These are phyloP conservation scores for Plasmodiophora brassicae DNA, from an alignment of 208 protist species.

Conservation along the genomic window DNA sequence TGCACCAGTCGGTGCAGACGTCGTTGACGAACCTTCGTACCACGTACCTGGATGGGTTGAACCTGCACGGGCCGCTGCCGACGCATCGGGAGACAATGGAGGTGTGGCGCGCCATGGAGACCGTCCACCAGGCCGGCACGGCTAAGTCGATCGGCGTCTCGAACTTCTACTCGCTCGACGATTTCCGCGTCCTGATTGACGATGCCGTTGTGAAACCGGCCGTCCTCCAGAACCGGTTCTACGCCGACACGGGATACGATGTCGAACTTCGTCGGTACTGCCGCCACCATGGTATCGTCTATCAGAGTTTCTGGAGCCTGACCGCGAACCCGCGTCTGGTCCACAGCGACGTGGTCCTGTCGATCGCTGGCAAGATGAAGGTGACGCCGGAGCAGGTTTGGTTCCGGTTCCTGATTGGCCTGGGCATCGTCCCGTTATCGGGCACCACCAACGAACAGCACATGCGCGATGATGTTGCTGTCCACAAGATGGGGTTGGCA, in stretches of 20 bases:
- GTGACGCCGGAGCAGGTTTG: neutral
- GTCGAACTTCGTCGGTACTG: constrained; percentile 34
- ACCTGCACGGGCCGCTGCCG: constrained; percentile 22
- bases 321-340: constrained; percentile 37
- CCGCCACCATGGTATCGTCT: constrained; percentile 21
- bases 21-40: constrained; percentile 27
- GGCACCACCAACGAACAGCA: constrained; percentile 38
- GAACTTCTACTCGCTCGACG: constrained; percentile 20
- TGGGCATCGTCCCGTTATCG: constrained; percentile 25
- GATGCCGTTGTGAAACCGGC: constrained; percentile 14
- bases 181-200: neutral
- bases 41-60: constrained; percentile 29
- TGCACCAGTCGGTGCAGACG: neutral
- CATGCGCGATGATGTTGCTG: constrained; percentile 24
- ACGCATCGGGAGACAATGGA: constrained; percentile 34
- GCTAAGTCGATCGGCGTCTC: constrained; percentile 30
- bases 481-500: neutral
- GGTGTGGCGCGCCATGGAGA: constrained; percentile 30
- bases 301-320: constrained; percentile 41
- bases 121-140: neutral
- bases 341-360: neutral
- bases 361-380: neutral
- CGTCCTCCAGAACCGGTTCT: constrained; percentile 46
- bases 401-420: constrained; percentile 32
- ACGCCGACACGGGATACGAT: constrained; percentile 40